These are phyloP conservation scores for Fraxinus baroniana DNA, from an alignment of 305 asterid genomes.

Conservation along the genomic window DNA sequence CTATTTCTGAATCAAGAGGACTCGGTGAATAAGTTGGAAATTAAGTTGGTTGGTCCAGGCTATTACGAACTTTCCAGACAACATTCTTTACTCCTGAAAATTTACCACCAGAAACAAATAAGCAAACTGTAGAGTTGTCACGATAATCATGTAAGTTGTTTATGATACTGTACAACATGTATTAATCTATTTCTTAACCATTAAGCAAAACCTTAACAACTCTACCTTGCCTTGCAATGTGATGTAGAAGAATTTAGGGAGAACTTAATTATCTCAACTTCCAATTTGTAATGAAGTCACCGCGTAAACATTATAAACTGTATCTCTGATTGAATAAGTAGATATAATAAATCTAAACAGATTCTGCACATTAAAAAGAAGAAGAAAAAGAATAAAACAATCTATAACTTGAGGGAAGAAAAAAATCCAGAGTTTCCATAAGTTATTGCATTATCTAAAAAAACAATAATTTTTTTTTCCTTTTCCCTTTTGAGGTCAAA, in stretches of 20 bases:
- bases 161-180: not conserved
- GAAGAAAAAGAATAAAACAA: not conserved
- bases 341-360: not conserved
- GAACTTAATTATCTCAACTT: not conserved
- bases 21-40: not conserved
- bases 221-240: not conserved
- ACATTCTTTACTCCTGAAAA: not conserved
- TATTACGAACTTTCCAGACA: not conserved
- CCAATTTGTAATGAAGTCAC: not conserved
- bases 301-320: not conserved
- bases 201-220: not conserved
- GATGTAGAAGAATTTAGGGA: not conserved
- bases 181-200: not conserved
- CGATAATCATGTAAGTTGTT: not conserved
- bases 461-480: not conserved
- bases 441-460: not conserved
- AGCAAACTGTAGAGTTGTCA: not conserved
- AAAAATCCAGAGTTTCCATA: not conserved
- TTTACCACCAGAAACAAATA: not conserved
- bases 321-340: not conserved
- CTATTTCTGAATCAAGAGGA: not conserved
- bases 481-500: not conserved
- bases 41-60: not conserved
- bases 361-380: not conserved
- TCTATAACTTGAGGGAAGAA: not conserved